Conservation (phyloP, 495 filamentous ascomycete genomes). For the Aspergillus nidulans region DNA sequence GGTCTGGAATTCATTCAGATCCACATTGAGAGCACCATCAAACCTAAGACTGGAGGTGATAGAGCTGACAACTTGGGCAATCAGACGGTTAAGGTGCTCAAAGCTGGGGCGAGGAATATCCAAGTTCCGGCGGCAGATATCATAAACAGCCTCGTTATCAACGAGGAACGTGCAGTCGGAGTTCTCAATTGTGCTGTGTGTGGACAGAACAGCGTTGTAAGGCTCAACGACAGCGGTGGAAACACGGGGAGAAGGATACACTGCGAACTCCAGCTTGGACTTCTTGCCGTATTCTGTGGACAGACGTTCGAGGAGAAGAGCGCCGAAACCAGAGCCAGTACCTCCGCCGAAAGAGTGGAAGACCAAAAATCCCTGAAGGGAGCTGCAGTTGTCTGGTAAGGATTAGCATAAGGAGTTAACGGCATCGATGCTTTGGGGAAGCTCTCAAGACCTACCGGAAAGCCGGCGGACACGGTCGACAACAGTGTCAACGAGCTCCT, state of each 20-base stretch:
- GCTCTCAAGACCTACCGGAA: conserved; percentile 48
- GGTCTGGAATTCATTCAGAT: conserved; percentile 92
- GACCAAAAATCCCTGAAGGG: conserved; percentile 85
- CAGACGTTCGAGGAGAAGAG: conserved; percentile 80
- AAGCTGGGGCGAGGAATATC: conserved; percentile 83
- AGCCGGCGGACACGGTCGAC: conserved; percentile 82
- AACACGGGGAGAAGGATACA: conserved; percentile 82
- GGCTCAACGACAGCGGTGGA: conserved; percentile 89
- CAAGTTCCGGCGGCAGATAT: conserved; percentile 84
- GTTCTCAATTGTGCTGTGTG: conserved; percentile 92
- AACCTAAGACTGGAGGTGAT: conserved; percentile 89
- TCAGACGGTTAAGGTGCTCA: conserved; percentile 85
- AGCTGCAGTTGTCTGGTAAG: conserved; percentile 76
- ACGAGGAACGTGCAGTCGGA: conserved; percentile 90
- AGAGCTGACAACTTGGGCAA: conserved; percentile 87
- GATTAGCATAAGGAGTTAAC: conserved; percentile 5
- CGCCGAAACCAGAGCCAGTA: conserved; percentile 87
- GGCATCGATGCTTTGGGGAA: background rate
- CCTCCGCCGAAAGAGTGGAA: conserved; percentile 95
- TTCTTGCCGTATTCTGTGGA: conserved; percentile 91
- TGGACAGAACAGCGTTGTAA: conserved; percentile 88
- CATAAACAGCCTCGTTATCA: conserved; percentile 90
- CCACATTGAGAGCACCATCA: conserved; percentile 86
- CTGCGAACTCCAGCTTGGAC: conserved; percentile 88
- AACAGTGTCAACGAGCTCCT: conserved; percentile 81